phyloP scores from a whole-genome alignment of 225 moss, liverwort and hornwort genomes.

The Lunularia cruciata region DNA sequence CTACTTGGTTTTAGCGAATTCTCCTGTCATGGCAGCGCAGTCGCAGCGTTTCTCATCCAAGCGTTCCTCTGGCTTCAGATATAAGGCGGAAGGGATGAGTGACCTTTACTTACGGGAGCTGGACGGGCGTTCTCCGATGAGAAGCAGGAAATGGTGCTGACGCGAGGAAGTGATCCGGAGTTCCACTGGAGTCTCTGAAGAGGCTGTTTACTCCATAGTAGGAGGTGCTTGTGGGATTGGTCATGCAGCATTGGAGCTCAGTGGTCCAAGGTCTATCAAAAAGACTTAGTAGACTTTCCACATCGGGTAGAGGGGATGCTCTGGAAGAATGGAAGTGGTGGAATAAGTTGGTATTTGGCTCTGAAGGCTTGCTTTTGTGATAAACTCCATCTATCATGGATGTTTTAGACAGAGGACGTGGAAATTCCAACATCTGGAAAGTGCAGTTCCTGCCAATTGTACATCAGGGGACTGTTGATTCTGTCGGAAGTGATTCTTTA shows the following conservation, averaged over 20 bases:
- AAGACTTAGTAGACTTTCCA: not conserved
- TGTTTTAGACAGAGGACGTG: constrained; percentile 3
- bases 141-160: not conserved
- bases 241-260: not conserved
- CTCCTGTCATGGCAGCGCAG: not conserved
- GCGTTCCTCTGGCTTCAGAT: not conserved
- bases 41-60: constrained; percentile 3
- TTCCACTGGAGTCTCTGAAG: not conserved
- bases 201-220: not conserved
- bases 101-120: constrained; percentile 10
- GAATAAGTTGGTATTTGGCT: not conserved
- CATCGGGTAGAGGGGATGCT: not conserved
- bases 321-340: not conserved
- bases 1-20: not conserved
- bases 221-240: not conserved
- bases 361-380: not conserved
- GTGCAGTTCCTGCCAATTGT: not conserved
- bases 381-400: constrained; percentile 12
- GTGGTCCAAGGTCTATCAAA: not conserved
- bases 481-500: not conserved
- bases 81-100: constrained; percentile 1
- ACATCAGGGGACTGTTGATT: not conserved
- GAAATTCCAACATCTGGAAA: not conserved
- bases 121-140: constrained; percentile 6
- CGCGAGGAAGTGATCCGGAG: not conserved